Conservation (phyloP, 2,329 filamentous ascomycete genomes). For the Pestalotiopsis sp. region DNA sequence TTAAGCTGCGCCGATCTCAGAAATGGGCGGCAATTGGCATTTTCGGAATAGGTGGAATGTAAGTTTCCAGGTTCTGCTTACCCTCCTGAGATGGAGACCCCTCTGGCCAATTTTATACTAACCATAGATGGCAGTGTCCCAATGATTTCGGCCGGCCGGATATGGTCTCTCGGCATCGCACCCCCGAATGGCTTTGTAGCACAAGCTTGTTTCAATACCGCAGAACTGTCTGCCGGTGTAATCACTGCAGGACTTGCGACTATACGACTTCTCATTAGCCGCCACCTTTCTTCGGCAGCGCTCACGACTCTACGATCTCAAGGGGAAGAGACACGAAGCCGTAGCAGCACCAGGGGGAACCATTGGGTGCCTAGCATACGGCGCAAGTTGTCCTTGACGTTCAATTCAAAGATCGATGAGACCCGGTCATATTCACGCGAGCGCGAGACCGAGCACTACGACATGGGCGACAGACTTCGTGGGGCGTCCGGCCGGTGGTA, state of each 20-base stretch:
- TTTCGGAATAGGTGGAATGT: conserved; percentile 10
- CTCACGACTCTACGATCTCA: background rate
- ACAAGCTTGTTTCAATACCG: background rate
- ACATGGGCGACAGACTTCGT: background rate
- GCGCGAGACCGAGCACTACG: background rate
- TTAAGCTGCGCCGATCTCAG: conserved; percentile 4
- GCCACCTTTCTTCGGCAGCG: background rate
- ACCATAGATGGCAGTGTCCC: background rate
- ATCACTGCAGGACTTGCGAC: conserved; percentile 2
- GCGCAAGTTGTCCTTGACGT: background rate
- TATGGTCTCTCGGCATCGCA: background rate
- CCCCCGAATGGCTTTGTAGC: conserved; percentile 6
- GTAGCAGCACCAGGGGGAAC: background rate
- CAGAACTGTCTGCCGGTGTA: background rate
- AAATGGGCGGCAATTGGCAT: conserved; percentile 9
- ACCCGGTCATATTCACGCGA: background rate
- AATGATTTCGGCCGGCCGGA: conserved; percentile 3
- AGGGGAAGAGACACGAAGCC: background rate
- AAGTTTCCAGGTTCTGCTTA: background rate
- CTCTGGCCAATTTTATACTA: background rate
- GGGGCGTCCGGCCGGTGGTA: background rate
- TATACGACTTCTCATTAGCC: conserved; percentile 3
- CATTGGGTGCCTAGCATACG: background rate
- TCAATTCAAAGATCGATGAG: background rate
- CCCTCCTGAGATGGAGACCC: background rate